These are phyloP conservation scores for Gamsiella multidivaricata DNA, from an alignment of 192 early-diverging fungal species.

Conservation along the genomic window DNA sequence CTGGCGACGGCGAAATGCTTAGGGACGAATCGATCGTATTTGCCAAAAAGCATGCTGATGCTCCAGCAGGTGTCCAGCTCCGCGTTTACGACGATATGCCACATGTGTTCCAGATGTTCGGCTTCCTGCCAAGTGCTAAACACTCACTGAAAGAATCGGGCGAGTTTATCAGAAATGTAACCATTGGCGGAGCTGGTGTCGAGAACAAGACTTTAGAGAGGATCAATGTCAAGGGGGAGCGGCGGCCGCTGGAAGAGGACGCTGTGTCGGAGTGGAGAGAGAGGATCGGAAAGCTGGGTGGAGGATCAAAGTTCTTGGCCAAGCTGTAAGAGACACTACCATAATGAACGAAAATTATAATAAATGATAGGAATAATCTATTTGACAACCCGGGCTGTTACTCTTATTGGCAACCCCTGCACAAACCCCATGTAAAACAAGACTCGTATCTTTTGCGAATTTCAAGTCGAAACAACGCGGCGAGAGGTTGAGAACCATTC, in stretches of 20 bases:
- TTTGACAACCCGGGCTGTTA: no score
- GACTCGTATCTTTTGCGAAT: no score
- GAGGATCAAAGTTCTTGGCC: constrained; percentile 43
- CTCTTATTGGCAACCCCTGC: no score
- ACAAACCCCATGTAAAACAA: no score
- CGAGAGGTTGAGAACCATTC: no score
- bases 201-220: constrained; percentile 23
- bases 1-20: constrained; percentile 58
- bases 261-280: constrained; percentile 29
- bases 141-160: constrained; percentile 39
- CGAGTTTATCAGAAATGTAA: constrained; percentile 44
- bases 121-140: constrained; percentile 50
- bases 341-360: neutral
- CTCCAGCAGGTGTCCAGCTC: constrained; percentile 31
- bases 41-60: constrained; percentile 44
- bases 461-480: no score
- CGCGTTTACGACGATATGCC: constrained; percentile 64
- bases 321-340: constrained; percentile 16
- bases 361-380: neutral
- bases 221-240: constrained; percentile 21
- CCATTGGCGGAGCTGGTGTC: constrained; percentile 17
- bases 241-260: constrained; percentile 33
- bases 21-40: constrained; percentile 63
- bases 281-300: constrained; percentile 35
- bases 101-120: constrained; percentile 63